phyloP scores from a whole-genome alignment of 352 stramenopile species.

The Pythium plurisporium region DNA sequence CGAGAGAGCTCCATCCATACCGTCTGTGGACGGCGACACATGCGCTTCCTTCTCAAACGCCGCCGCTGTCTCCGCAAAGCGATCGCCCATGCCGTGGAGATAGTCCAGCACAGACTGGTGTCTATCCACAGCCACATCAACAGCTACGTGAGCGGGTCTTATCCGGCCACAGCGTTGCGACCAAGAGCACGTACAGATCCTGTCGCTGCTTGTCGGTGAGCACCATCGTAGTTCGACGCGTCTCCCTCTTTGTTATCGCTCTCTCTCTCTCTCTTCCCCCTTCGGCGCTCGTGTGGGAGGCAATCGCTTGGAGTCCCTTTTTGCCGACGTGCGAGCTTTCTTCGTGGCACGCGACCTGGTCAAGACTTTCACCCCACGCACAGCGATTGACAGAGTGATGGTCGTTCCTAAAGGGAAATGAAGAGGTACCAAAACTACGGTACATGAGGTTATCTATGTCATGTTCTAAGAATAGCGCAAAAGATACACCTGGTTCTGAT shows the following conservation, averaged over 20 bases:
- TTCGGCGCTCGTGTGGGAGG: too few relatives aligned
- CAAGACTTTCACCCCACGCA: slow-evolving; percentile 11
- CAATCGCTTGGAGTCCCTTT: not conserved
- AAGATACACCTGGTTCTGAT: slow-evolving; percentile 23
- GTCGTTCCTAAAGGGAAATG: slow-evolving; percentile 1
- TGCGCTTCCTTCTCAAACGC: slow-evolving; percentile 87
- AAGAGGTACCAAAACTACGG: slow-evolving; percentile 5
- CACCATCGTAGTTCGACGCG: slow-evolving; percentile 66
- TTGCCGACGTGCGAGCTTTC: too few relatives aligned
- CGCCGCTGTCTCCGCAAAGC: slow-evolving; percentile 79
- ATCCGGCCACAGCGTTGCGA: too few relatives aligned
- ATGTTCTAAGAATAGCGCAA: slow-evolving; percentile 10
- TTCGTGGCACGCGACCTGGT: not conserved
- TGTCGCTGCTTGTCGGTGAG: slow-evolving; percentile 95
- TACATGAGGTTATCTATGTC: slow-evolving; percentile 10
- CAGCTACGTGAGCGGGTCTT: not conserved
- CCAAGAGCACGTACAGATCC: slow-evolving; percentile 78
- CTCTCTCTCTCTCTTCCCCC: not conserved
- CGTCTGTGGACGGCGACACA: slow-evolving; percentile 57
- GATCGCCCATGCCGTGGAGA: slow-evolving; percentile 85
- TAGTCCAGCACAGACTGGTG: slow-evolving; percentile 96
- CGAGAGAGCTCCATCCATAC: slow-evolving; percentile 18
- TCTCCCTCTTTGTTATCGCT: not conserved
- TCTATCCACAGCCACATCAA: slow-evolving; percentile 22
- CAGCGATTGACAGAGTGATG: slow-evolving; percentile 13